A percentile compares a stretch with the other conserved stretches of the same genome.
Conservation (phyloP, 768 basidiomycete genomes). For the Boletales sp. region DNA sequence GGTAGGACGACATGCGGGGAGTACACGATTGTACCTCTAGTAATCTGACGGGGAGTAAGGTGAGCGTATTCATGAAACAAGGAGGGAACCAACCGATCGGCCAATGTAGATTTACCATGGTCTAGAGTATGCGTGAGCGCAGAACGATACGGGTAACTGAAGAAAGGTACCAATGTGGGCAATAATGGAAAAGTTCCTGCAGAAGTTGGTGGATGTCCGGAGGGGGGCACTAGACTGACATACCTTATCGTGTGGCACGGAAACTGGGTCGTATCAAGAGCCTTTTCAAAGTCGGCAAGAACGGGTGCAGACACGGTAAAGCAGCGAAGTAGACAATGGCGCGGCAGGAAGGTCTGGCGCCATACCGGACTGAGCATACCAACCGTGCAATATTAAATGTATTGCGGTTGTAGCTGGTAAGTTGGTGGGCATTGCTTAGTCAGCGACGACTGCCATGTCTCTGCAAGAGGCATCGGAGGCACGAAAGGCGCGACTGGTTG, state of each 20-base stretch:
- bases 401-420: too few species aligned
- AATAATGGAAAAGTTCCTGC: constrained; percentile 92
- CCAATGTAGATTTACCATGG: constrained; percentile 94
- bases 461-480: constrained; percentile 76
- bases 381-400: constrained; percentile 19
- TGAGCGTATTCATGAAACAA: neutral
- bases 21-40: constrained; percentile 55
- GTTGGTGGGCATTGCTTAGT: constrained; percentile 23
- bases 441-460: constrained; percentile 44
- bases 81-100: constrained; percentile 60
- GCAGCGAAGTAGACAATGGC: constrained; percentile 5
- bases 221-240: neutral
- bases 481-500: constrained; percentile 76
- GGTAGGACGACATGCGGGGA: neutral
- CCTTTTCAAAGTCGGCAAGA: constrained; percentile 28
- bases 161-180: constrained; percentile 76
- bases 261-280: constrained; percentile 57
- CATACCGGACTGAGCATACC: constrained; percentile 20
- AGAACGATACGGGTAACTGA: neutral
- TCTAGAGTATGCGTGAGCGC: constrained; percentile 41
- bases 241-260: constrained; percentile 69
- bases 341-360: constrained; percentile 15
- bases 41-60: constrained; percentile 42
- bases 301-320: constrained; percentile 32
- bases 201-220: neutral